These are phyloP conservation scores for Pestalotiopsis sp. DNA, from an alignment of 2,329 filamentous ascomycete genomes.

Conservation along the genomic window DNA sequence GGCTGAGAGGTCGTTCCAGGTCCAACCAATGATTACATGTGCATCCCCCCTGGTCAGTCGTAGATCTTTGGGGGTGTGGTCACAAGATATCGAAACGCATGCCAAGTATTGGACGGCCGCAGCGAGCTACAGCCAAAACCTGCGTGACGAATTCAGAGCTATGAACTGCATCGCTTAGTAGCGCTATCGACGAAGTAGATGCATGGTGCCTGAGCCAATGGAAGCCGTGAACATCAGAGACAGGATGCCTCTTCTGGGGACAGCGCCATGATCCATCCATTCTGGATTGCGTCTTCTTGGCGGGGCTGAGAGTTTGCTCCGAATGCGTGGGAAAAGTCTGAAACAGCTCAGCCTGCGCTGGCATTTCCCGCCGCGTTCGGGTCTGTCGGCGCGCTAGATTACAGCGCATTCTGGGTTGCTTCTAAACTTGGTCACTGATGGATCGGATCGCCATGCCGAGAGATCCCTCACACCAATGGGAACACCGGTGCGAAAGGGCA, in stretches of 20 bases:
- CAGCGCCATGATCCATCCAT: neutral
- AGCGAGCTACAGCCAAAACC: neutral
- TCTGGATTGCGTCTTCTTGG: neutral
- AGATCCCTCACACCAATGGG: neutral
- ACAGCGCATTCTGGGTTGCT: neutral
- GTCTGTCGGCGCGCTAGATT: neutral
- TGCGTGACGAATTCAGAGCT: conserved; percentile 3
- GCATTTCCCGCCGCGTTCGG: neutral
- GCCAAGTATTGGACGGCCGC: neutral
- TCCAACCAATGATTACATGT: neutral
- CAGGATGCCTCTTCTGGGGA: neutral
- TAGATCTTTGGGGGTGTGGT: neutral
- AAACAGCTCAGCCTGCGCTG: neutral
- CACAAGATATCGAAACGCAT: neutral
- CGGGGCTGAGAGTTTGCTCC: neutral
- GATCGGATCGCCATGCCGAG: neutral
- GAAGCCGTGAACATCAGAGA: neutral
- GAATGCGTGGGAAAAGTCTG: neutral
- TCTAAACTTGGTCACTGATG: neutral
- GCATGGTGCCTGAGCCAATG: neutral
- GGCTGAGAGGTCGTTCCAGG: neutral
- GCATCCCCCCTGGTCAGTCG: neutral
- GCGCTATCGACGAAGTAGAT: neutral
- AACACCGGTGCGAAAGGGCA: neutral
- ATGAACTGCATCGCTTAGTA: neutral